Evolutionary conservation across 768 basidiomycete genomes (phyloP), one percentile per base, ranked within the genome.

Genomic region (Pisolithus microcarpus): DNA sequence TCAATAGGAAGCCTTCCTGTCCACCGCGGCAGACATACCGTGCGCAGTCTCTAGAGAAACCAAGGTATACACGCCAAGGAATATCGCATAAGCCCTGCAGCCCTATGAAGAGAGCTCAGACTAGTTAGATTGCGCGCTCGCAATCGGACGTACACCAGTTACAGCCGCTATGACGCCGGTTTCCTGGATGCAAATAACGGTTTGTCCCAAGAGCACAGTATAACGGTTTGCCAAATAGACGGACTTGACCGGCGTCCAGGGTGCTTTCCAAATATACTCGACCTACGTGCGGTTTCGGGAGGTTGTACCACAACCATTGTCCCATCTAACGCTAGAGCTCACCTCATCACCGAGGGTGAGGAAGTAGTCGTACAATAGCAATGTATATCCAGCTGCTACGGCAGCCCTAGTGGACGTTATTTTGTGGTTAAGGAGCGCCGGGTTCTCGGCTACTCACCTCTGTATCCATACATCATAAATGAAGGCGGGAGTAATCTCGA

Each of bases 161-260:
- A 30, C 15, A 10, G n/a, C 34, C 13, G 34, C 34, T 4, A 34
- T 5, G 34, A 15, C 1, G 8, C 28, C 51, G 4, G 18, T 13
- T 18, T 13, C 53, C 30, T 54, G 44, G 10, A 53, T 21, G 38
- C 10, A 23, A 15, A 54, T 19, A 7, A 48, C 5, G 19, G 52
- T 54, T 21, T 53, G 52, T 6, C 51, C 37, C 2, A 28, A n/a
- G 13, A 54, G 38, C 10, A 47, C 30, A 7, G 10, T 36, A 13
- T 54, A 54, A 23, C 53, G 51, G 34, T 53, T 54, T 37, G 40
- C 4, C 16, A 54, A 46, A 30, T 53, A 53, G n/a, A 47, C 21
- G 15, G 23, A 21, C 38, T 54, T 54, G n/a, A 48, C 43, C 1
- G 34, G 5, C 13, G 53, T 46, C 53, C 53, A 54, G 13, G 51